Evolutionary conservation across 2,329 filamentous ascomycete genomes (phyloP).

Genomic region (Alternaria triticimaculans): DNA sequence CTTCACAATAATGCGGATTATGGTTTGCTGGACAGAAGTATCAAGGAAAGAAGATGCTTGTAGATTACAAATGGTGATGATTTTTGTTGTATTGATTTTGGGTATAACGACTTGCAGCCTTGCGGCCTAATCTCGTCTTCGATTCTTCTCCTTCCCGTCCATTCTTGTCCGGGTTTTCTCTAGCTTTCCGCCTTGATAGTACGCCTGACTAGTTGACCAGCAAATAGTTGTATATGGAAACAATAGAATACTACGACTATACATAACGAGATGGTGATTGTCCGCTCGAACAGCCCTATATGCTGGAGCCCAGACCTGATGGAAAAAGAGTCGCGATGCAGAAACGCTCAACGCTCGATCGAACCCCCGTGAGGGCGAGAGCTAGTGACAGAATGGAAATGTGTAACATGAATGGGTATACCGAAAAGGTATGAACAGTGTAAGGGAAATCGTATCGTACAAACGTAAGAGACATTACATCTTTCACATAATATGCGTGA

Average conservation of each 20-base stretch:
- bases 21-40: neutral
- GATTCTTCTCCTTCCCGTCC: neutral
- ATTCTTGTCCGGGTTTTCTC: neutral
- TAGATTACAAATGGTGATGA: neutral
- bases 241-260: slow-evolving; percentile 4
- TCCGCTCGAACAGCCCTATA: slow-evolving; percentile 11
- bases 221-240: neutral
- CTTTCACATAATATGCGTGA: slow-evolving; percentile 1
- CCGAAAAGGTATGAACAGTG: neutral
- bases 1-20: neutral
- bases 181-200: neutral
- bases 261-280: neutral
- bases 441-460: slow-evolving; percentile 15
- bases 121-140: neutral
- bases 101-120: neutral
- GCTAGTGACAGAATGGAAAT: slow-evolving; percentile 11
- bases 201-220: neutral
- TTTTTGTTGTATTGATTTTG: neutral
- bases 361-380: slow-evolving; percentile 22
- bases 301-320: slow-evolving; percentile 13
- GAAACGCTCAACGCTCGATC: slow-evolving; percentile 26
- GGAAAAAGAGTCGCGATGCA: neutral
- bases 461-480: slow-evolving; percentile 10
- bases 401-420: slow-evolving; percentile 3
- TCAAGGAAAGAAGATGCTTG: neutral